phyloP scores from a whole-genome alignment of 2,329 filamentous ascomycete species.

The Ophiostoma himal-ulmi region DNA sequence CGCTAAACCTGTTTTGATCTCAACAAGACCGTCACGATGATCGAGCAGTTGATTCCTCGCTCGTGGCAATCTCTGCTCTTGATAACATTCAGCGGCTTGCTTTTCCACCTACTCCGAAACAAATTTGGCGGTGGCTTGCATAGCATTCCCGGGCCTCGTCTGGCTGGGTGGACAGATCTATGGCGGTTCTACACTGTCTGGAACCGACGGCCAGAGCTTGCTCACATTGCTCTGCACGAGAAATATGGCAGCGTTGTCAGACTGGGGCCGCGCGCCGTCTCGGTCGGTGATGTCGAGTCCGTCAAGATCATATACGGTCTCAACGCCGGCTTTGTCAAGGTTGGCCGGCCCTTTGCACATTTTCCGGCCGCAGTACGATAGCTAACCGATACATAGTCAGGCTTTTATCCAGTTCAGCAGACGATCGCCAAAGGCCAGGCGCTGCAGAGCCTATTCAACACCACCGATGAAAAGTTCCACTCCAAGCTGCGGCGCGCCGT shows the following conservation, averaged over 20 bases:
- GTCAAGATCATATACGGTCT: background rate
- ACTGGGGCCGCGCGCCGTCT: background rate
- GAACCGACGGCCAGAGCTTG: background rate
- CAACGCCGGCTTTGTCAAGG: background rate
- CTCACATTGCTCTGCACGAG: background rate
- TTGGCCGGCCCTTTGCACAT: background rate
- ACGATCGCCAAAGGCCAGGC: background rate
- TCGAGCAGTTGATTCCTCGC: background rate
- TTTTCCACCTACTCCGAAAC: background rate
- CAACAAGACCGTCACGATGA: background rate
- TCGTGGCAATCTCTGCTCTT: background rate
- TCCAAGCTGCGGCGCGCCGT: conserved; percentile 24
- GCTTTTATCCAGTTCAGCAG: background rate
- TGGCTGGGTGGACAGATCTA: background rate
- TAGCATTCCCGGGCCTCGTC: background rate
- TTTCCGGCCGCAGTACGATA: background rate
- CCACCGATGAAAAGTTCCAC: conserved; percentile 12
- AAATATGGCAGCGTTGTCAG: background rate
- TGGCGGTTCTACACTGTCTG: background rate
- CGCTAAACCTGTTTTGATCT: background rate
- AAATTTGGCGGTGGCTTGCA: background rate
- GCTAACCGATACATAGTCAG: background rate
- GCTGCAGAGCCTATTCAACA: conserved; percentile 14
- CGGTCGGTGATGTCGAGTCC: background rate
- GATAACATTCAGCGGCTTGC: background rate